These are phyloP conservation scores for Pseudomicrostroma phylloplanum DNA, from an alignment of 1,284 basidiomycete species.

Conservation along the genomic window DNA sequence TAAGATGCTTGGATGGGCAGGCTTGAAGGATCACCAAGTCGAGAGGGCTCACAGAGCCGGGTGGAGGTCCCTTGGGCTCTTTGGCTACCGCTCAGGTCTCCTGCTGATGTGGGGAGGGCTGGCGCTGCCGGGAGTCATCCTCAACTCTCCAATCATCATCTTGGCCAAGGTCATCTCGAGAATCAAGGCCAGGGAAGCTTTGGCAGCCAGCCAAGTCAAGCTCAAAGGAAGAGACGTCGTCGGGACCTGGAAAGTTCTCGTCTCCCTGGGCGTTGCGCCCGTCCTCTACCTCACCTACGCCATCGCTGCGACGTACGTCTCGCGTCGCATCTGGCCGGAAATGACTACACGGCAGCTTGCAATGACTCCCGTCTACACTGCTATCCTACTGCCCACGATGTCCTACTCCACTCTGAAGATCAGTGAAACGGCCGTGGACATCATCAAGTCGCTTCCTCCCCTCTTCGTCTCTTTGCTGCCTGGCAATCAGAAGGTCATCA, in stretches of 20 bases:
- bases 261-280: conserved; percentile 83
- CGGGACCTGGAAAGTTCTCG: conserved; percentile 96
- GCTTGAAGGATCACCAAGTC: conserved; percentile 97
- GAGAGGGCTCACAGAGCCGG: conserved; percentile 60
- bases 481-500: conserved; percentile 78
- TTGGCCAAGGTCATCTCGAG: conserved; percentile 80
- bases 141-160: conserved; percentile 93
- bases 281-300: conserved; percentile 64
- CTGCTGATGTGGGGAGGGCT: conserved; percentile 77
- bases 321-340: conserved; percentile 56
- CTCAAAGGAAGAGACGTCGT: conserved; percentile 89
- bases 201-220: conserved; percentile 93
- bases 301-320: conserved; percentile 66
- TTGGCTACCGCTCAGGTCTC: conserved; percentile 76
- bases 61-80: conserved; percentile 80
- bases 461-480: conserved; percentile 84
- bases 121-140: conserved; percentile 85
- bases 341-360: conserved; percentile 60
- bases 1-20: conserved; percentile 79
- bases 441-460: conserved; percentile 92
- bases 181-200: conserved; percentile 91
- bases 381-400: conserved; percentile 74
- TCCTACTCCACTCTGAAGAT: conserved; percentile 94
- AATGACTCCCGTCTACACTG: conserved; percentile 69
- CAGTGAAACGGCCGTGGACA: conserved; percentile 96